These are phyloP conservation scores for Galeopsis tetrahit DNA, from an alignment of 257 asterid species.

Conservation along the genomic window DNA sequence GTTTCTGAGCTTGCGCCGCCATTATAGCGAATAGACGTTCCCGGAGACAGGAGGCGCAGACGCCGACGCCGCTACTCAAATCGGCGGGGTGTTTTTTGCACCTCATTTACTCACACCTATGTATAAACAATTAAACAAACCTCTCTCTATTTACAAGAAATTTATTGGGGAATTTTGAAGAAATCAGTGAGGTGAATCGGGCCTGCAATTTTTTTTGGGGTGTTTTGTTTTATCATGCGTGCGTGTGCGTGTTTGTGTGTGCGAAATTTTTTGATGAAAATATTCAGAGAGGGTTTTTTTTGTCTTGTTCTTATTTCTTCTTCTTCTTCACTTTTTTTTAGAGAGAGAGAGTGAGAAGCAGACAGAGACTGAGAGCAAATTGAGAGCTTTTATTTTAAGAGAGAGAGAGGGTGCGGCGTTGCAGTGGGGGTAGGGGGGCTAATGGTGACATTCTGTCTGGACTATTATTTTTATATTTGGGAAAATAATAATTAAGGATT, in stretches of 20 bases:
- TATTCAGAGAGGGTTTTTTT: constrained; percentile 26
- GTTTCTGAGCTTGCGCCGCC: constrained; percentile 52
- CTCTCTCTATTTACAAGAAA: too few species aligned
- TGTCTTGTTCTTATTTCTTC: constrained; percentile 34
- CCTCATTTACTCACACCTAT: constrained; percentile 48
- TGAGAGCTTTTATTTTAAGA: constrained; percentile 37
- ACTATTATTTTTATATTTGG: background rate
- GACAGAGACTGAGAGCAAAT: constrained; percentile 13
- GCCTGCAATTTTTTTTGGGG: constrained; percentile 18
- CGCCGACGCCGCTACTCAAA: constrained; percentile 69
- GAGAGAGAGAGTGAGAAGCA: constrained; percentile 30
- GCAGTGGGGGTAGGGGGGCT: constrained; percentile 25
- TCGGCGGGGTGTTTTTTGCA: constrained; percentile 73
- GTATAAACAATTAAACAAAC: too few species aligned
- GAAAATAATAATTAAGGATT: background rate
- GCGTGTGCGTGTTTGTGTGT: constrained; percentile 33
- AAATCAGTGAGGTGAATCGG: constrained; percentile 28
- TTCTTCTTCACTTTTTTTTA: constrained; percentile 23
- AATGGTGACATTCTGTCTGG: constrained; percentile 8
- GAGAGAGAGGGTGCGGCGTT: constrained; percentile 25
- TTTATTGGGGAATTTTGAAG: constrained; percentile 11
- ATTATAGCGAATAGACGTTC: constrained; percentile 67
- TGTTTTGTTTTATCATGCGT: constrained; percentile 22
- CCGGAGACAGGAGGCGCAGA: constrained; percentile 93
- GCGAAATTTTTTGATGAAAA: constrained; percentile 15